Conservation (phyloP, 176 grass and related monocot genomes). For the sorghum (Sorghum bicolor) region Sorghum_bicolor_NCBIv3 NC_012873.2:54361501-54362000, state of each 20-base stretch:
- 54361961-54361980: not conserved
- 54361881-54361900: constrained; percentile 57
- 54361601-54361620: not conserved
- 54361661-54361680: constrained; percentile 40
- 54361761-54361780: not conserved
- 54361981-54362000: not conserved
- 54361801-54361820: constrained; percentile 98
- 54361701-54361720: not conserved
- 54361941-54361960: not conserved
- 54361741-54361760: not conserved
- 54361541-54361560: constrained; percentile 24
- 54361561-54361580: not conserved
- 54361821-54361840: constrained; percentile 97
- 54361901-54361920: constrained; percentile 73
- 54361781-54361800: not conserved
- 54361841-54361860: constrained; percentile 86
- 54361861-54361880: constrained; percentile 88
- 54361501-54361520: not conserved
- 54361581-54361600: not conserved
- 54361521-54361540: constrained; percentile 12
- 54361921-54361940: constrained; percentile 67
- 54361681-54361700: constrained; percentile 18
- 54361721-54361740: not conserved
- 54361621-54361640: not conserved
- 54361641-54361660: not conserved